A percentile compares a stretch with the other conserved stretches of the same genome.
phyloP scores from a whole-genome alignment of 441 rosid genomes.

The Syzygium syzygioides region DNA sequence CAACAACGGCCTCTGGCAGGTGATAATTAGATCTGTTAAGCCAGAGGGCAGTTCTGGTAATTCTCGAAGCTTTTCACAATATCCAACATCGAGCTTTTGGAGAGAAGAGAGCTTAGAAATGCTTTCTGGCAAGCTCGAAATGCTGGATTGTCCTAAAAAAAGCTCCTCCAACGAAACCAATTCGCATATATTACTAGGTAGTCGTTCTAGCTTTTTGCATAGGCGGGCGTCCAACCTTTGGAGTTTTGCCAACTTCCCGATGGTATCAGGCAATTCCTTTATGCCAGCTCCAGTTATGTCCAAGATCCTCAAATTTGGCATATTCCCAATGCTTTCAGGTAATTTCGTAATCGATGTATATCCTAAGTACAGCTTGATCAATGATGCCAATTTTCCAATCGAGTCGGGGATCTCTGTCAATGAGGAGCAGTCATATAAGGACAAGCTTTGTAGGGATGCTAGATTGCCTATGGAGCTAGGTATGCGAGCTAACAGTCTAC shows the following conservation, averaged over 20 bases:
- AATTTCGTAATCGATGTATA: background rate
- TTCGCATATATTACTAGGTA: too few species aligned
- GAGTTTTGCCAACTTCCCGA: background rate
- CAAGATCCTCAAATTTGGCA: background rate
- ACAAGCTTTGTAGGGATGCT: background rate
- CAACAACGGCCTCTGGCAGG: background rate
- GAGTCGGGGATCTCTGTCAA: accelerated
- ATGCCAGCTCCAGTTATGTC: background rate
- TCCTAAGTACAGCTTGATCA: background rate
- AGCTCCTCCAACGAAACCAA: too few species aligned
- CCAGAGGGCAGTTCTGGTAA: background rate
- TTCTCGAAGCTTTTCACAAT: too few species aligned
- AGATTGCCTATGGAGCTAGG: accelerated
- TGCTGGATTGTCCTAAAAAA: too few species aligned
- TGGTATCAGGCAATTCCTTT: background rate
- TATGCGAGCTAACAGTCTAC: background rate
- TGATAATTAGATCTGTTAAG: background rate
- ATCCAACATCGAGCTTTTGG: too few species aligned
- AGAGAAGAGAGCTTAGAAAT: too few species aligned
- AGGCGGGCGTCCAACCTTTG: too few species aligned
- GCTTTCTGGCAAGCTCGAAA: too few species aligned
- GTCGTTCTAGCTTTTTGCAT: too few species aligned
- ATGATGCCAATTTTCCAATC: background rate
- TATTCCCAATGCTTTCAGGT: background rate
- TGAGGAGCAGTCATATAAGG: background rate